phyloP scores from a whole-genome alignment of 2,329 filamentous ascomycete genomes.

The Pezicula radicicola region DNA sequence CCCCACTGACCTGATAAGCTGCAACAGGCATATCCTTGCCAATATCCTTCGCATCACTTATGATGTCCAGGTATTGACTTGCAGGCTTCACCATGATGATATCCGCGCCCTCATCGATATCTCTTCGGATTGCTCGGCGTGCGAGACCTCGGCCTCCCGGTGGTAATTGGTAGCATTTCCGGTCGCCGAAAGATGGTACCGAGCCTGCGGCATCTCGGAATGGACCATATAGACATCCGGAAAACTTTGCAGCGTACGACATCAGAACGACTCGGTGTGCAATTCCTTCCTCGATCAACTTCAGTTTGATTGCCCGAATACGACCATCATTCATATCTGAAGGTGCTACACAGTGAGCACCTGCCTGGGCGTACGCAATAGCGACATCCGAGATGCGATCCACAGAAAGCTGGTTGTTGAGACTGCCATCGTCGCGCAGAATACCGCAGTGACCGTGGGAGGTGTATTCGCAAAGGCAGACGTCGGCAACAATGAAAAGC shows the following conservation, averaged over 20 bases:
- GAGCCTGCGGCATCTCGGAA: conserved; percentile 97
- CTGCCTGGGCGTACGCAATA: conserved; percentile 92
- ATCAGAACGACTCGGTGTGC: conserved; percentile 89
- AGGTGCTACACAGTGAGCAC: conserved; percentile 93
- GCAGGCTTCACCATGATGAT: conserved; percentile 99
- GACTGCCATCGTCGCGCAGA: conserved; percentile 82
- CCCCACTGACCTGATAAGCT: conserved; percentile 94
- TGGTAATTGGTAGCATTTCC: conserved; percentile 94
- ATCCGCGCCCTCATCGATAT: conserved; percentile 91
- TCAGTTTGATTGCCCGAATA: conserved; percentile 95
- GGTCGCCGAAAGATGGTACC: conserved; percentile 85
- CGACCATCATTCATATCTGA: conserved; percentile 99
- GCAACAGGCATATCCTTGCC: conserved; percentile 89
- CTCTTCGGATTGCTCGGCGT: conserved; percentile 81
- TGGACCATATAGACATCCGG: conserved; percentile 91
- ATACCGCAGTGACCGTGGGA: conserved; percentile 98
- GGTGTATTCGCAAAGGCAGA: conserved; percentile 98
- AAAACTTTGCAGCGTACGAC: conserved; percentile 98
- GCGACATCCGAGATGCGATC: conserved; percentile 97
- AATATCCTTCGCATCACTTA: conserved; percentile 93
- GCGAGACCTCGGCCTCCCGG: conserved; percentile 89
- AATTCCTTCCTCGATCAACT: conserved; percentile 92
- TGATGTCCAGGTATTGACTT: conserved; percentile 93
- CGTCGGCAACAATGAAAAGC: conserved; percentile 87
- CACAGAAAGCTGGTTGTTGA: conserved; percentile 92